Percentiles rank a stretch among this genome's conserved stretches.
Conservation (phyloP, 345 rosid species). For the Acer campestre region DNA sequence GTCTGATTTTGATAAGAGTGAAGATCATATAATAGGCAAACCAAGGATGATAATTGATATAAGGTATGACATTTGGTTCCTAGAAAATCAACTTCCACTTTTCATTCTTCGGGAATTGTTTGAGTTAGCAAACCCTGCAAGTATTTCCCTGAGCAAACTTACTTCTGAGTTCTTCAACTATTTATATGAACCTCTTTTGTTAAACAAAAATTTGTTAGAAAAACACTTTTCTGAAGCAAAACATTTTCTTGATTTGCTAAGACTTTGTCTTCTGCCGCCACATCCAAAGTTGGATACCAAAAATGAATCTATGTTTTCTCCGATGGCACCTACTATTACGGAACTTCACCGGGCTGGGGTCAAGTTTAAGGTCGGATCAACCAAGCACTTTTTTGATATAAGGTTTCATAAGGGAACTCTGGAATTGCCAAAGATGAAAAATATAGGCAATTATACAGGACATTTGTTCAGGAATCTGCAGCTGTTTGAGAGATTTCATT, state of each 20-base stretch:
- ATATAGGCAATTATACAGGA: not conserved
- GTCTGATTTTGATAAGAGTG: not conserved
- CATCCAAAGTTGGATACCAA: too few species aligned
- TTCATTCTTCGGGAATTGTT: conserved; percentile 28
- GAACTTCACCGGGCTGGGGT: conserved; percentile 24
- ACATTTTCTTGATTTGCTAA: conserved; percentile 7
- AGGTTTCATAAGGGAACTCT: conserved; percentile 20
- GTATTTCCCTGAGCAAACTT: not conserved
- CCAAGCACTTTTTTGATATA: not conserved
- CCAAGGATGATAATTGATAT: not conserved
- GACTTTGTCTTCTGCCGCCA: not conserved
- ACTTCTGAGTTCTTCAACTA: not conserved
- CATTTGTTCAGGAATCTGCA: conserved; percentile 10
- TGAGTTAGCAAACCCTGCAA: not conserved
- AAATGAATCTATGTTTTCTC: not conserved
- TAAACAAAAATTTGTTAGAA: not conserved
- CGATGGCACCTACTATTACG: not conserved
- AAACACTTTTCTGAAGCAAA: not conserved
- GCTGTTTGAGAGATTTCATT: conserved; percentile 14
- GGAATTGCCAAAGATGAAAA: not conserved
- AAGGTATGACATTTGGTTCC: not conserved
- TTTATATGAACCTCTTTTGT: too few species aligned
- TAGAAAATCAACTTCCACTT: conserved; percentile 40
- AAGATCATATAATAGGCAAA: not conserved
- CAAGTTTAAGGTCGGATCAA: not conserved